Conservation (phyloP, 306 rosid species). For the Ochetophila trinervis region DNA sequence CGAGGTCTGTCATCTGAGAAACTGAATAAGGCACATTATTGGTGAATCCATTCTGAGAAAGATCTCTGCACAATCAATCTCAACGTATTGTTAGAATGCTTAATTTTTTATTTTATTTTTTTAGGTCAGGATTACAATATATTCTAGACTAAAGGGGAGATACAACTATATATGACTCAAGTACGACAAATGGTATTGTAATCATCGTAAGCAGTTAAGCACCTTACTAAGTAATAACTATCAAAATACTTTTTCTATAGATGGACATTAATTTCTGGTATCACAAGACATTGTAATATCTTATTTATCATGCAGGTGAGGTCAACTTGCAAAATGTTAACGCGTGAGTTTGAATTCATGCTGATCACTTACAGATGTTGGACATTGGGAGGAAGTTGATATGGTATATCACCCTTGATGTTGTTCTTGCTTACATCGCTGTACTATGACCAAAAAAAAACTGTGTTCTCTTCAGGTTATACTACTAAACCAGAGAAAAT, state of each 20-base stretch:
- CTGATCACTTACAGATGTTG: slow-evolving; percentile 54
- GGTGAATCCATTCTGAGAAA: slow-evolving; percentile 60
- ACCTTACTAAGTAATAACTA: too few relatives aligned
- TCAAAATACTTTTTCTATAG: too few relatives aligned
- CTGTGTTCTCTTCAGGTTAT: slow-evolving; percentile 37
- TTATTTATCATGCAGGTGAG: too few relatives aligned
- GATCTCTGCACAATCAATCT: slow-evolving; percentile 54
- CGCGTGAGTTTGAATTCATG: neutral
- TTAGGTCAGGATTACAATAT: too few relatives aligned
- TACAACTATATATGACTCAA: too few relatives aligned
- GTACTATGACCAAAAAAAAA: slow-evolving; percentile 64
- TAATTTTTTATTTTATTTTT: too few relatives aligned
- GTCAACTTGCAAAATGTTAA: too few relatives aligned
- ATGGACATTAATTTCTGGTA: too few relatives aligned
- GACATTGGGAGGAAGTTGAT: slow-evolving; percentile 88
- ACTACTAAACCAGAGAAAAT: neutral
- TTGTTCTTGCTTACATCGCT: slow-evolving; percentile 93
- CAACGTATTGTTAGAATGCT: neutral
- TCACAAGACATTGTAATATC: too few relatives aligned
- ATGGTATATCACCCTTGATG: slow-evolving; percentile 70
- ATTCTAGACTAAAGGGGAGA: too few relatives aligned
- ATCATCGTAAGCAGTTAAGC: too few relatives aligned
- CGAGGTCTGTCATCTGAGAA: slow-evolving; percentile 63
- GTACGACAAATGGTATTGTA: too few relatives aligned
- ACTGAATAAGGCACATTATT: slow-evolving; percentile 73